Evolutionary conservation across 495 filamentous ascomycete species (phyloP).

Genomic region (Xylaria venustula): DNA sequence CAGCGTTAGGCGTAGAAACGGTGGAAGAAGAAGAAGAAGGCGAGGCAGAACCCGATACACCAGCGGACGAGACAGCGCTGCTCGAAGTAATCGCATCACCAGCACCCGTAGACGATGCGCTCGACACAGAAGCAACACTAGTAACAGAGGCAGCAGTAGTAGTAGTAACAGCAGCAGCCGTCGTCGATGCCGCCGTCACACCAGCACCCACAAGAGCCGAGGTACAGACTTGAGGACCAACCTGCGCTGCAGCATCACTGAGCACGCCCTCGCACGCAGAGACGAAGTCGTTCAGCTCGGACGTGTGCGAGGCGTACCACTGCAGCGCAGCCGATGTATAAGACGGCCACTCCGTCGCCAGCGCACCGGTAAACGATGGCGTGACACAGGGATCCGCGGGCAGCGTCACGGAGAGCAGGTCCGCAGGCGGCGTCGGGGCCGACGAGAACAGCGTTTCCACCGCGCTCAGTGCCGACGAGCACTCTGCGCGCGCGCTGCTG

Average conservation of each 20-base stretch:
- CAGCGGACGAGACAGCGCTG: neutral
- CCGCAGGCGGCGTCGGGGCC: constrained; percentile 1
- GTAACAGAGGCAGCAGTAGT: too few relatives aligned
- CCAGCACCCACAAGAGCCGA: too few relatives aligned
- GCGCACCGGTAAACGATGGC: constrained; percentile 6
- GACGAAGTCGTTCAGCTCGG: constrained; percentile 7
- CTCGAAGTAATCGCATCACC: neutral
- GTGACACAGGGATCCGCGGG: constrained; percentile 15
- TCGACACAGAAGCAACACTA: too few relatives aligned
- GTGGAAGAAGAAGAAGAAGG: neutral
- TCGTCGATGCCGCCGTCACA: too few relatives aligned
- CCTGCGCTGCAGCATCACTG: too few relatives aligned
- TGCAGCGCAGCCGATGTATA: constrained; percentile 15
- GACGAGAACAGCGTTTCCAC: neutral
- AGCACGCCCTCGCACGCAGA: constrained; percentile 12
- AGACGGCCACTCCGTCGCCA: constrained; percentile 4
- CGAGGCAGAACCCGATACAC: neutral
- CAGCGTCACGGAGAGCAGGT: neutral
- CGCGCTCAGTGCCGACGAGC: neutral
- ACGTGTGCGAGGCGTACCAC: constrained; percentile 15
- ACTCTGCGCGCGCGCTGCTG: neutral
- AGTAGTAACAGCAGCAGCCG: too few relatives aligned
- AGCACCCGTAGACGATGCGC: too few relatives aligned
- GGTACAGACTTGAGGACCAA: too few relatives aligned
- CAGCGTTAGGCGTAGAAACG: neutral